These are phyloP conservation scores for Suillus brevipes DNA, from an alignment of 768 basidiomycete species.

Conservation along the genomic window DNA sequence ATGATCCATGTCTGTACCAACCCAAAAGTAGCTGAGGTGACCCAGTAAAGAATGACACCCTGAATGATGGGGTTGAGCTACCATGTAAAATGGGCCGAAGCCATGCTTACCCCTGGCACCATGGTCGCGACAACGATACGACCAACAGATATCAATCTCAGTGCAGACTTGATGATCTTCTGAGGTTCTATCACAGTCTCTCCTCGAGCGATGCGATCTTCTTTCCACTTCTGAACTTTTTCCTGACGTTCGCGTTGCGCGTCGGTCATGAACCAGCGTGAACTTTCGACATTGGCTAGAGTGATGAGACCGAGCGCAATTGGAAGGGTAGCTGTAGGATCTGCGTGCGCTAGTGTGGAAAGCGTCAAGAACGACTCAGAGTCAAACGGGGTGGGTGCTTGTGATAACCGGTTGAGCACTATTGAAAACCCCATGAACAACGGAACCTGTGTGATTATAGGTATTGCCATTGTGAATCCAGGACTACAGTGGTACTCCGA, in stretches of 20 bases:
- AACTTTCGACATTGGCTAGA: constrained; percentile 77
- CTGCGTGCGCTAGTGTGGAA: constrained; percentile 66
- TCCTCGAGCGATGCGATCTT: constrained; percentile 42
- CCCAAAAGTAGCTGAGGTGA: constrained; percentile 73
- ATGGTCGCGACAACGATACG: constrained; percentile 68
- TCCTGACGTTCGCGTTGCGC: constrained; percentile 53
- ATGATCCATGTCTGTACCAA: constrained; percentile 73
- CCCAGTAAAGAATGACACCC: constrained; percentile 77
- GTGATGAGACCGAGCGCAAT: constrained; percentile 72
- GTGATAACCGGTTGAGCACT: constrained; percentile 53
- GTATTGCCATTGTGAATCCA: constrained; percentile 55
- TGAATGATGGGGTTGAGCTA: constrained; percentile 10
- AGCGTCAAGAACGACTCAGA: constrained; percentile 77
- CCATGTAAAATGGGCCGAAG: constrained; percentile 5
- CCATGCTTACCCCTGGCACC: constrained; percentile 63
- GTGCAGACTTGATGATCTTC: constrained; percentile 52
- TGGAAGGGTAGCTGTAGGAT: constrained; percentile 69
- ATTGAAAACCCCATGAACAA: constrained; percentile 69
- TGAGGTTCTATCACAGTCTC: constrained; percentile 46
- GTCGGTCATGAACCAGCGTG: constrained; percentile 68
- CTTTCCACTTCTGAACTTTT: constrained; percentile 47
- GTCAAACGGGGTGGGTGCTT: constrained; percentile 65
- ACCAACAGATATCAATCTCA: constrained; percentile 59
- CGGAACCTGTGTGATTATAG: constrained; percentile 68
- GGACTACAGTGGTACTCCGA: constrained; percentile 59